Base-by-base conservation (phyloP, 2,329 filamentous ascomycete genomes). In the Colletotrichum sp. region DNA sequence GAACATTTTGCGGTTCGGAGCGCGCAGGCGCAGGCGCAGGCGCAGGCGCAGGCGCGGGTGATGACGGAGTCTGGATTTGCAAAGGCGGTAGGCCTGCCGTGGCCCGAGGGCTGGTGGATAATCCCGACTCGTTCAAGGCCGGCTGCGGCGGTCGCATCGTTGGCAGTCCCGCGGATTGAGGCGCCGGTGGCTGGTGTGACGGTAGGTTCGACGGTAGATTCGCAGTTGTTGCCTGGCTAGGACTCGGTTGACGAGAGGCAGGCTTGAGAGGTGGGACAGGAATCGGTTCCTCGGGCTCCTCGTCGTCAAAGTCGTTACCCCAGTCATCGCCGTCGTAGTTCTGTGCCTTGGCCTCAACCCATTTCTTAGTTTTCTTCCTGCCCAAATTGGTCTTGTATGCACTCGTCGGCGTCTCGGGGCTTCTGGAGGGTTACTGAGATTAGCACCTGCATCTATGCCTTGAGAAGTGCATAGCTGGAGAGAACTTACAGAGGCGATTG, bases 271-370 rank as follows among this genome's bases (percentile, higher is more conserved):
- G 80, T 32, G 82, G 79, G 39, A 79, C 80, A 36, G 87, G 85
- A 66, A 87, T 84, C 30, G 85, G 84, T 39, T 86, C 83, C 57
- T 88, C 85, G 9, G 82, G 80, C 44, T 90, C 89, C 55, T 91
- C 90, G 70, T 92, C 86, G 6, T 49, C 44, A 49, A 89, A 90
- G 44, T 93, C 92, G 72, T 89, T 94, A 44, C 95, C 96, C 96
- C 96, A 98, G 82, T 98, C 96, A 81, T 98, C 96, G 78, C 96
- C 96, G 81, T 96, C 96, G 82, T 99, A 99, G 82, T 92, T 95
- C 80, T 94, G 93, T 75, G 92, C 90, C 84, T 96, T 96, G 44
- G 96, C 96, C 81, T 98, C 94, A 49, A 96, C 94, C 96, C 96
- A 99, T 90, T 98, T 98, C 86, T 93, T 95, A 71, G 96, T 98